A percentile compares a stretch with the other conserved stretches of the same genome.
Conservation (phyloP, 2,329 filamentous ascomycete species). For the Neodidymelliopsis sp. region DNA sequence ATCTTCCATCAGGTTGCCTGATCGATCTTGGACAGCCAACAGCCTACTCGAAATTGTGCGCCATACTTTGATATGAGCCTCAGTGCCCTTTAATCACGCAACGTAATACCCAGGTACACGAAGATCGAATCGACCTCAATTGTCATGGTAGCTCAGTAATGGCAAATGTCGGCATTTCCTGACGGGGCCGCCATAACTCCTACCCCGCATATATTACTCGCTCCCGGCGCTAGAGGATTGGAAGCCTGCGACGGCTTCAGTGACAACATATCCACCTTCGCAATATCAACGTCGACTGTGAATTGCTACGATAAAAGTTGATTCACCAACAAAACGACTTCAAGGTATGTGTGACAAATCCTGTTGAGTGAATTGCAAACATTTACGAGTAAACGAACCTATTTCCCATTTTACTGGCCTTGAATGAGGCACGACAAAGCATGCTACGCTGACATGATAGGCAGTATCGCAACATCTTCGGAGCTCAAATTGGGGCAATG, state of each 20-base stretch:
- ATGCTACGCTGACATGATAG: too few relatives aligned
- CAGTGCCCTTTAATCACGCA: not conserved
- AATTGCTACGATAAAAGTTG: not conserved
- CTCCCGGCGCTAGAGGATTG: slow-evolving; percentile 20
- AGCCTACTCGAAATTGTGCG: not conserved
- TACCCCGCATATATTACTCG: slow-evolving; percentile 33
- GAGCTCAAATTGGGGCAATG: not conserved
- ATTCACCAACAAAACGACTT: too few relatives aligned
- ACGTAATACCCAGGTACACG: not conserved
- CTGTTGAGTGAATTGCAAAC: not conserved
- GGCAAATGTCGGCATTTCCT: slow-evolving; percentile 34
- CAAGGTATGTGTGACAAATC: not conserved
- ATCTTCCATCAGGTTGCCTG: slow-evolving; percentile 34
- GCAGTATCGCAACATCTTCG: not conserved
- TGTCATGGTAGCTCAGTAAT: slow-evolving; percentile 21
- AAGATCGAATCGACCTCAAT: slow-evolving; percentile 21
- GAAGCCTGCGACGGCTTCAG: not conserved
- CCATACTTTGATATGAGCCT: not conserved
- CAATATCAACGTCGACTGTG: not conserved
- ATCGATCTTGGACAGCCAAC: not conserved
- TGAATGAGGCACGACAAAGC: not conserved
- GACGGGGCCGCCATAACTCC: slow-evolving; percentile 5
- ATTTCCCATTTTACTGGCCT: too few relatives aligned
- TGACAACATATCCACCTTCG: not conserved
- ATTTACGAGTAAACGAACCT: too few relatives aligned